These are phyloP conservation scores for Aschersonia sp. DNA, from an alignment of 2,329 filamentous ascomycete species.

Conservation along the genomic window DNA sequence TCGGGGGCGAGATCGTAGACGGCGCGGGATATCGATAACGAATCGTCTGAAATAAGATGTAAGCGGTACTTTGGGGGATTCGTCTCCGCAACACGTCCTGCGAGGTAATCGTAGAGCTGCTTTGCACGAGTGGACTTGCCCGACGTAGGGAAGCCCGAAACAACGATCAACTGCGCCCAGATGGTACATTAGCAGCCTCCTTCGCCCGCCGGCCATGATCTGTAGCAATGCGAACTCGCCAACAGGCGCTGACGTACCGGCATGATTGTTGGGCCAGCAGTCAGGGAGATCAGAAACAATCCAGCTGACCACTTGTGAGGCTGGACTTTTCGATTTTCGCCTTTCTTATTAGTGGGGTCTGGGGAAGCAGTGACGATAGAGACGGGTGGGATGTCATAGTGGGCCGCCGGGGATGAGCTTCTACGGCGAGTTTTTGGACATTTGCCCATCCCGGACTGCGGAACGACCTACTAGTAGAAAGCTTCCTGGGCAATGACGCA, in stretches of 20 bases:
- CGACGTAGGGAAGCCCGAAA: conserved; percentile 52
- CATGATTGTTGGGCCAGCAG: background rate
- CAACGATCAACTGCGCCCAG: conserved; percentile 42
- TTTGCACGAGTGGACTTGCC: conserved; percentile 52
- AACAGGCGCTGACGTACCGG: background rate
- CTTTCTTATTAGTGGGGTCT: conserved; percentile 1
- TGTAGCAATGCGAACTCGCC: background rate
- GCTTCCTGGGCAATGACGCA: too few relatives aligned
- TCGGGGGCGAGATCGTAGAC: conserved; percentile 53
- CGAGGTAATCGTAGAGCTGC: conserved; percentile 52
- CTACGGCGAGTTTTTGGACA: too few relatives aligned
- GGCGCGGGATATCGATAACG: conserved; percentile 50
- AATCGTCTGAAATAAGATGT: conserved; percentile 61
- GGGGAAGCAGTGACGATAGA: background rate
- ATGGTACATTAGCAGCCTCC: background rate
- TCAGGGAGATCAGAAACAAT: background rate
- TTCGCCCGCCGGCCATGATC: background rate
- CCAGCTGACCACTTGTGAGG: background rate
- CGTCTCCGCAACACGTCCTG: conserved; percentile 32
- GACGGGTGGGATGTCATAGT: background rate
- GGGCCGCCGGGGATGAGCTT: too few relatives aligned
- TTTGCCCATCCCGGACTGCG: too few relatives aligned
- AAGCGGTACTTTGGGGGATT: conserved; percentile 40
- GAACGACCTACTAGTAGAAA: too few relatives aligned
- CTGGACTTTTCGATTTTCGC: background rate